Conservation (phyloP, 2,329 filamentous ascomycete genomes). For the Sphaerulina populicola region DNA sequence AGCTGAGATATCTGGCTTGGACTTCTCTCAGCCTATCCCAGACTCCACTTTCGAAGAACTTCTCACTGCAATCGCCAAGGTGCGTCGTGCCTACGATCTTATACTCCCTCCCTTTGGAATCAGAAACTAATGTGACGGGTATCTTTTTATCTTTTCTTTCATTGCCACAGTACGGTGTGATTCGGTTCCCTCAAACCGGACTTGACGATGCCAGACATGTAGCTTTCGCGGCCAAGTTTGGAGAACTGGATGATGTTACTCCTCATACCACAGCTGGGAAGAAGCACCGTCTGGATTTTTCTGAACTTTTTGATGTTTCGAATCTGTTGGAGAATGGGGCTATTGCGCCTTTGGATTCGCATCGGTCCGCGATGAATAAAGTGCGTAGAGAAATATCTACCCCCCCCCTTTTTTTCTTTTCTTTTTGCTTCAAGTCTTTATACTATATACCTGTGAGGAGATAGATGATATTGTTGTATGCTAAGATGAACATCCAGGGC, state of each 20-base stretch:
- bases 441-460: too few relatives aligned
- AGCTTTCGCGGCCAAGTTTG: constrained; percentile 44
- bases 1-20: constrained; percentile 12
- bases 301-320: constrained; percentile 51
- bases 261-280: constrained; percentile 44
- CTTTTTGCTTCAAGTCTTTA: too few relatives aligned
- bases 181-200: constrained; percentile 45
- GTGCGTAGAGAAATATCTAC: too few relatives aligned
- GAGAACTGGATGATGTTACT: constrained; percentile 49
- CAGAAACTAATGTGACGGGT: not conserved
- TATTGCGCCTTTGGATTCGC: constrained; percentile 37
- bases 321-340: constrained; percentile 46
- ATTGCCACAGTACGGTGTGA: constrained; percentile 45
- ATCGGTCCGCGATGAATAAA: constrained; percentile 31
- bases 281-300: constrained; percentile 41
- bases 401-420: too few relatives aligned
- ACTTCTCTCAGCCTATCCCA: constrained; percentile 1
- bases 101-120: too few relatives aligned
- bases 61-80: not conserved
- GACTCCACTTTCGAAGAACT: not conserved
- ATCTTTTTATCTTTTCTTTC: too few relatives aligned
- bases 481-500: constrained; percentile 18
- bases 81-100: not conserved
- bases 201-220: constrained; percentile 48
- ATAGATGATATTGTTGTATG: too few relatives aligned